Evolutionary conservation across 345 rosid species (phyloP), one percentile per base, ranked within the genome.

Genomic region (Salix arbutifolia): DNA sequence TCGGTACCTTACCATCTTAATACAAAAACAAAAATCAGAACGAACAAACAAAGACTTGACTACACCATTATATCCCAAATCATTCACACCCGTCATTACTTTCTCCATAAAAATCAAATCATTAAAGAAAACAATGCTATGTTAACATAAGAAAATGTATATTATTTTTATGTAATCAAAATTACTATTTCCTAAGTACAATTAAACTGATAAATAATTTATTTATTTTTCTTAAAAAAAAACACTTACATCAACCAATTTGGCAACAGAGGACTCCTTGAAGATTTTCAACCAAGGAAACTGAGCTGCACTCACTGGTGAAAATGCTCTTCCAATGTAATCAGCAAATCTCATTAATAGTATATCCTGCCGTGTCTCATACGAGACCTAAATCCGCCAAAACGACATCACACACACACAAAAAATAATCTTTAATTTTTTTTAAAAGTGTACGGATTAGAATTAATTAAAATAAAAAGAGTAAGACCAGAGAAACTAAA

Each of bases 321-420:
- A 84, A 58, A 91, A 87, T 11, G 90, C 89, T 81, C 85, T 85
- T 37, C 95, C 95, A 73, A 85, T 89, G 71, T 83, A 91, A 85
- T 91, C 89, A 26, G 92, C 91, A 81, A 91, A 87, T 82, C 89
- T 81, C 89, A 88, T 87, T 77, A 91, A 79, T 86, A 86, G 91
- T 74, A 89, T 88, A 56, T 89, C 92, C 26, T 86, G 90, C 62
- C 87, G 88, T 26, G 48, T 82, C 72, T 70, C 88, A 70, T 86
- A 85, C 38, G 85, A 84, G 11, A 77, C 90, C 94, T 90, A 72
- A 25, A 58, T 17, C 69, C 69, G 19, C 12, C 69, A 66, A 61
- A 69, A 25, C 30, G 68, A 62, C 42, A 25, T 25, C 69, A 75
- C 60, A 21, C 14, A 71, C 67, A 79, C 61, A 17, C 8, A 16